These are phyloP conservation scores for Citrus unshiu DNA, from an alignment of 345 rosid genomes.

Conservation along the genomic window DNA sequence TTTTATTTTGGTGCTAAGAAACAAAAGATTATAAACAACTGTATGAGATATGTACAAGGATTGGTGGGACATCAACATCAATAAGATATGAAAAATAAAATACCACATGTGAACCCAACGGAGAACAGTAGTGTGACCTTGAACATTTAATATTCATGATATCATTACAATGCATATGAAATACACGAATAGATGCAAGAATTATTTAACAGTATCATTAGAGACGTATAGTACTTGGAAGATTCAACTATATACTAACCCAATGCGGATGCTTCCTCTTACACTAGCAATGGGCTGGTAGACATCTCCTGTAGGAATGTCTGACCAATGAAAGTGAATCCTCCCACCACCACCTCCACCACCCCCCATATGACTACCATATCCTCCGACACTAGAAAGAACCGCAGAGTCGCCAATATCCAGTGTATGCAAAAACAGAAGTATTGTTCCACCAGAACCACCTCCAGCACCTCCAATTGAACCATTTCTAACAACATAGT, in stretches of 20 bases:
- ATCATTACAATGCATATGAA: background rate
- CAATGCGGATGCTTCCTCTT: conserved; percentile 58
- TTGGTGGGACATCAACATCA: background rate
- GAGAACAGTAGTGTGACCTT: conserved; percentile 4
- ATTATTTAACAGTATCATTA: background rate
- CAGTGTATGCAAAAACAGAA: conserved; percentile 66
- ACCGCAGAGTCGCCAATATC: conserved; percentile 56
- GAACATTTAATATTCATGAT: conserved; percentile 3
- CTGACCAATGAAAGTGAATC: conserved; percentile 98
- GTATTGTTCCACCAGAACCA: conserved; percentile 95
- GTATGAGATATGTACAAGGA: too few relatives aligned
- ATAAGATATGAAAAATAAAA: background rate
- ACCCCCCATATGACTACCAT: conserved; percentile 70
- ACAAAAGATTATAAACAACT: too few relatives aligned
- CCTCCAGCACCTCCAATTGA: conserved; percentile 71
- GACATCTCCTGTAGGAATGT: conserved; percentile 95
- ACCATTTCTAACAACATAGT: conserved; percentile 18
- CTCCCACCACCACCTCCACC: conserved; percentile 99
- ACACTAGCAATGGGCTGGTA: conserved; percentile 96
- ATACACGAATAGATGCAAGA: background rate
- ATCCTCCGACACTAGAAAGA: conserved; percentile 90
- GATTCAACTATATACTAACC: conserved; percentile 44
- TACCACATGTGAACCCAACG: background rate
- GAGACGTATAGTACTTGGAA: background rate
- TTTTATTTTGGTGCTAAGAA: too few relatives aligned